Evolutionary conservation across 2,329 filamentous ascomycete genomes (phyloP), one percentile per base, ranked within the genome.

Genomic region (Colletotrichum lentis): DNA sequence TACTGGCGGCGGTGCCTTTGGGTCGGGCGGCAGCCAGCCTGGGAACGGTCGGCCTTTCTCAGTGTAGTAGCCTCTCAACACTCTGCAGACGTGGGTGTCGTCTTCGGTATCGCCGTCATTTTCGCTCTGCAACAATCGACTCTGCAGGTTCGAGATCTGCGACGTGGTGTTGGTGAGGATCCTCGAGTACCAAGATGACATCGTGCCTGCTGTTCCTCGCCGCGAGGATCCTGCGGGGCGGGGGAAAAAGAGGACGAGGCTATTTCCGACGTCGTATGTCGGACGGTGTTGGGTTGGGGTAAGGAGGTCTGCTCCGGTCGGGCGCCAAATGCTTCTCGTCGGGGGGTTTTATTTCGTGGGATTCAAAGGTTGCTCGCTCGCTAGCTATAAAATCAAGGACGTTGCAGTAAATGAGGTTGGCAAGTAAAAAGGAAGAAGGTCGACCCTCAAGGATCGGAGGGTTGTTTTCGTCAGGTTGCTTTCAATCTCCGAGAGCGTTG

Each of bases 81-180:
- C 94, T 74, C 96, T 92, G 80, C 93, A 96, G 75, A 98, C 91
- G 82, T 98, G 94, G 3, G 94, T 96, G 81, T 97, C 93, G 81
- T 98, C 94, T 80, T 96, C 87, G 70, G 88, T 90, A 76, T 91
- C 89, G 79, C 90, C 90, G 78, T 91, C 89, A 73, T 84, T 82
- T 72, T 91, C 89, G 76, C 84, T 82, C 72, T 85, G 81, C 62
- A 92, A 87, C 71, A 94, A 88, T 70, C 93, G 88, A 69, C 90
- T 90, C 74, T 87, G 86, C 62, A 90, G 85, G 73, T 87, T 86
- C 72, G 86, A 87, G 76, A 91, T 87, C 74, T 88, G 86, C 54
- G 88, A 88, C 64, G 88, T 86, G 47, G 88, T 89, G 70, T 85
- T 88, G 72, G 85, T 88, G 75, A 90, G 81, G 76, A 90, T 85